Evolutionary conservation across 1,139 yeast species (phyloP).

Genomic region (Geotrichum bryndzae): DNA sequence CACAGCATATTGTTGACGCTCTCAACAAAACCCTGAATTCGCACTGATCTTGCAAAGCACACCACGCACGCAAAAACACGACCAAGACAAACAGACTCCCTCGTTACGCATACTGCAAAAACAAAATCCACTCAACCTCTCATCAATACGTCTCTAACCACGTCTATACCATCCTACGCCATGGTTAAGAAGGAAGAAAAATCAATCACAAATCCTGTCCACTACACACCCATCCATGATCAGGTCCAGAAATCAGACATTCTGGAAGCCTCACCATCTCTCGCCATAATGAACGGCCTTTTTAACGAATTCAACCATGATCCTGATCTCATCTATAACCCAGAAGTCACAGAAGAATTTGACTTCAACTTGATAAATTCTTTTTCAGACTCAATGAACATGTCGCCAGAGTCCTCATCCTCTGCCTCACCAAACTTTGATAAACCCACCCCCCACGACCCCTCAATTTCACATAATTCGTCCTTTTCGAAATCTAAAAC

Average conservation of each 20-base stretch:
- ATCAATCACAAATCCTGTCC: neutral
- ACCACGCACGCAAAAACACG: neutral
- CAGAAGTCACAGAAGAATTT: neutral
- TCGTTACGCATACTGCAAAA: neutral
- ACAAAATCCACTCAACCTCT: neutral
- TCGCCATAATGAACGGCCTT: neutral
- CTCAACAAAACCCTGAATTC: neutral
- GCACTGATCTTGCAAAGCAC: neutral
- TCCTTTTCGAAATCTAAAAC: slow-evolving; percentile 5
- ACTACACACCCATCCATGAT: slow-evolving; percentile 12
- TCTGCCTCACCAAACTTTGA: slow-evolving; percentile 6
- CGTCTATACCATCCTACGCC: neutral
- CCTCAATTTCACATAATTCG: neutral
- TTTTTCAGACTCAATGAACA: slow-evolving; percentile 5
- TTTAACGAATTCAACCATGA: neutral
- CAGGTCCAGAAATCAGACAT: slow-evolving; percentile 2
- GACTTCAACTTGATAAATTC: neutral
- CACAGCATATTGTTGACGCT: neutral
- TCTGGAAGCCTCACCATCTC: slow-evolving; percentile 5
- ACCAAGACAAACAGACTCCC: neutral
- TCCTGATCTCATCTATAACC: neutral
- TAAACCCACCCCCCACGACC: neutral
- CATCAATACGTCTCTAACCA: neutral
- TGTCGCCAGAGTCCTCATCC: slow-evolving; percentile 3
- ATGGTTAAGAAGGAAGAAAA: neutral